A percentile compares a stretch with the other conserved stretches of the same genome.
Conservation (phyloP, 2,329 filamentous ascomycete genomes). For the Coniochaeta prunicola region DNA sequence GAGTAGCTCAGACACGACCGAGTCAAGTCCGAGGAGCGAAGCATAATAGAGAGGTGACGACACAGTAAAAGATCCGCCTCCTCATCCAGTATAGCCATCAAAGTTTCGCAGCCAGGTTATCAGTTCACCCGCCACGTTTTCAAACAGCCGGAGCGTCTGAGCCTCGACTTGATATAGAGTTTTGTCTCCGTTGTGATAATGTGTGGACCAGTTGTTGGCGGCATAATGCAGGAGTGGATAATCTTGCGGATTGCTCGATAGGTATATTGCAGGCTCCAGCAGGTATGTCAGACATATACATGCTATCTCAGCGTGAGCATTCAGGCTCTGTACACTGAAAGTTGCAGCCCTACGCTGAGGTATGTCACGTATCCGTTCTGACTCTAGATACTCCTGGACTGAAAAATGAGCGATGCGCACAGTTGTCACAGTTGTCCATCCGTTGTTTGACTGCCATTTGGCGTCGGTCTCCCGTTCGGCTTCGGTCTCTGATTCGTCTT, state of each 20-base stretch:
- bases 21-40: not conserved
- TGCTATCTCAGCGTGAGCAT: slow-evolving; percentile 8
- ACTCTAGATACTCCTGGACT: slow-evolving; percentile 10
- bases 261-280: slow-evolving; percentile 1
- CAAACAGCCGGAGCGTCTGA: not conserved
- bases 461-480: no score
- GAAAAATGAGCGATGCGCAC: slow-evolving; percentile 11
- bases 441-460: no score
- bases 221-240: not conserved
- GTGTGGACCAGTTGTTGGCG: not conserved
- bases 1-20: not conserved
- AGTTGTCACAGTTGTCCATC: no score
- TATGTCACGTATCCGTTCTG: slow-evolving; percentile 6
- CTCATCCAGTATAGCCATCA: not conserved
- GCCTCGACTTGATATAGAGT: not conserved
- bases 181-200: not conserved
- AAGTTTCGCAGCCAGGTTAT: not conserved
- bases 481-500: no score
- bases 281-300: slow-evolving; percentile 9
- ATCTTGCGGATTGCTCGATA: not conserved
- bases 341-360: not conserved
- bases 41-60: not conserved
- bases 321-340: slow-evolving; percentile 2
- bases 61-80: not conserved
- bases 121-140: not conserved